Base-by-base conservation (phyloP, 2,329 filamentous ascomycete species). In the Stylonectria norvegica region DNA sequence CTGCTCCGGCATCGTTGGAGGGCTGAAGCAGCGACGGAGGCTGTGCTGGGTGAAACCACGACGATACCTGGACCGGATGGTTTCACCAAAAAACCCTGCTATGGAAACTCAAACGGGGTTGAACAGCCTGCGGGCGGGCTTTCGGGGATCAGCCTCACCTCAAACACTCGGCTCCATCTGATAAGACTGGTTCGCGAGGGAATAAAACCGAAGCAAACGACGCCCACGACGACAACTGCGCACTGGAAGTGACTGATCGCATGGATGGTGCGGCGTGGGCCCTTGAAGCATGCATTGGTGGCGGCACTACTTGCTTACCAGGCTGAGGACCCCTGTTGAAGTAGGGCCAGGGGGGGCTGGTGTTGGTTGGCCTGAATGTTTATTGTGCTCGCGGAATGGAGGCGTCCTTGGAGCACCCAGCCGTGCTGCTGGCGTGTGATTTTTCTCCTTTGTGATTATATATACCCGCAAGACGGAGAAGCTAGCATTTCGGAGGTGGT, bases 261-360 rank as follows among this genome's bases (percentile, higher is more conserved):
- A 42, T 39, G 22, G 20, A 36, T 31, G 38, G 48, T 36, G 38
- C 40, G 41, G 47, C 27, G 38, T 25, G 36, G 38, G 50, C 42
- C 36, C 40, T 45, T 34, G 41, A 40, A 39, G 36, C 45, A 46
- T 45, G 47, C 36, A 44, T 37, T 27, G 33, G 49, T 47, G 49
- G 44, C 42, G 42, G 42, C 53, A 50, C 51, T 56, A 53, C 51
- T 55, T 56, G 45, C 53, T 56, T 20, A 56, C 53, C 46, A 42
- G 53, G 49, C 42, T 53, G 47, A 46, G 47, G 23, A 56, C 38
- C 50, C 53, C 43, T 56, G 53, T 30, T 40, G 18, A 27, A 48
- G 45, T 42, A 48, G 38, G 45, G 49, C 39, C 41, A 33, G 38
- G n/a, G n/a, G n/a, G n/a, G n/a, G n/a, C n/a, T n/a, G n/a, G n/a